These are phyloP conservation scores for Sarocladiaceae sp. DNA, from an alignment of 2,329 filamentous ascomycete genomes.

Conservation along the genomic window DNA sequence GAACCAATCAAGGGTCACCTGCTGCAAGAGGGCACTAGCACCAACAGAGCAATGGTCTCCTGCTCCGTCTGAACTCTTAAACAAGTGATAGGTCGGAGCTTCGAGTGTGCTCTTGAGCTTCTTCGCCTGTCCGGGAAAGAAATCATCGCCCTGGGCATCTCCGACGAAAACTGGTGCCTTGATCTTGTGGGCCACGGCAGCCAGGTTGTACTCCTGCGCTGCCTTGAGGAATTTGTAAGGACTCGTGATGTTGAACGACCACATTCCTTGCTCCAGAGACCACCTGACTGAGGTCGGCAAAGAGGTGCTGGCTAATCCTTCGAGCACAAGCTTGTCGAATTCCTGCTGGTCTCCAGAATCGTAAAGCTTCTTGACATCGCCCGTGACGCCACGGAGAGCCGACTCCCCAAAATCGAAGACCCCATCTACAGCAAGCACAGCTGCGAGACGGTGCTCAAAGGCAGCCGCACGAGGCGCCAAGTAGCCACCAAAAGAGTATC, in stretches of 20 bases:
- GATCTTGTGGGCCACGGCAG: constrained; percentile 14
- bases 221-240: constrained; percentile 21
- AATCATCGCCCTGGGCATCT: constrained; percentile 9
- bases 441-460: constrained; percentile 35
- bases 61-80: constrained; percentile 9
- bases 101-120: not conserved
- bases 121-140: constrained; percentile 10
- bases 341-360: constrained; percentile 12
- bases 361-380: not conserved
- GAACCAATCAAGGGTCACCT: constrained; percentile 1
- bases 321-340: constrained; percentile 14
- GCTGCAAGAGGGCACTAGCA: not conserved
- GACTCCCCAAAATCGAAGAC: constrained; percentile 22
- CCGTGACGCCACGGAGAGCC: constrained; percentile 7
- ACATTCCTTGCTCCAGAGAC: constrained; percentile 25
- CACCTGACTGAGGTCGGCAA: constrained; percentile 17
- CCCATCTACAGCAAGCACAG: constrained; percentile 29
- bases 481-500: constrained; percentile 34
- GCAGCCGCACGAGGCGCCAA: constrained; percentile 34
- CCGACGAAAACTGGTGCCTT: constrained; percentile 10
- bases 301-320: constrained; percentile 1
- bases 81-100: not conserved
- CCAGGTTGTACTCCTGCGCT: constrained; percentile 14
- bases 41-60: too few relatives aligned
- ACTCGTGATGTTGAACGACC: constrained; percentile 23